These are phyloP conservation scores for Colletotrichum horii DNA, from an alignment of 2,329 filamentous ascomycete genomes.

Conservation along the genomic window DNA sequence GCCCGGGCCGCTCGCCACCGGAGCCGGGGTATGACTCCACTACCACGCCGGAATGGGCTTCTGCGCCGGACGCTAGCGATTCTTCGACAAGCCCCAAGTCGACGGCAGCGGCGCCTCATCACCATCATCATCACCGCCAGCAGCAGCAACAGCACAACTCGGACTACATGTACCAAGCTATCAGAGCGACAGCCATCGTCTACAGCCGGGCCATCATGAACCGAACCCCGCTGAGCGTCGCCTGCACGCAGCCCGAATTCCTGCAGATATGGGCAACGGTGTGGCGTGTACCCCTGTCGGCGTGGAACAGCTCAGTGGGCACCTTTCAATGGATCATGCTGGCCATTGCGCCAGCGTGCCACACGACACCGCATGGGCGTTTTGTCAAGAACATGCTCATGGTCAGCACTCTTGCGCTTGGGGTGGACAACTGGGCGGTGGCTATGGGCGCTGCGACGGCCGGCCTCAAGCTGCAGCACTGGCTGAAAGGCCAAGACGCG, in stretches of 20 bases:
- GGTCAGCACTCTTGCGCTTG: conserved; percentile 48
- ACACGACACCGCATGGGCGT: conserved; percentile 43
- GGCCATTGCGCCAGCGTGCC: conserved; percentile 44
- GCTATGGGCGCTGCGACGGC: conserved; percentile 39
- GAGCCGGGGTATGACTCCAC: conserved; percentile 8
- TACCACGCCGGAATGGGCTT: conserved; percentile 13
- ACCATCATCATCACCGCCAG: background rate
- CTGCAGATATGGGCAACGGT: conserved; percentile 49
- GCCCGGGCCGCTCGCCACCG: background rate
- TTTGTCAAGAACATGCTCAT: conserved; percentile 52
- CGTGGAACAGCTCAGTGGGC: conserved; percentile 52
- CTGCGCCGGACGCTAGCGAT: background rate
- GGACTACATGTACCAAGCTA: conserved; percentile 52
- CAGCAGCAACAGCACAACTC: conserved; percentile 23
- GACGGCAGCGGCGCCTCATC: background rate
- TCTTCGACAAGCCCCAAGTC: background rate
- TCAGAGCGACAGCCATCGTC: conserved; percentile 51
- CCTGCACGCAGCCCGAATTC: conserved; percentile 45
- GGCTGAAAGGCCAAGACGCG: conserved; percentile 36
- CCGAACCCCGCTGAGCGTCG: conserved; percentile 44
- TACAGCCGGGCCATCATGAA: conserved; percentile 51
- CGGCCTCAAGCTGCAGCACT: conserved; percentile 44
- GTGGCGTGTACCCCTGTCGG: conserved; percentile 51
- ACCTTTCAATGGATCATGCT: conserved; percentile 55
- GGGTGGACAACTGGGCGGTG: conserved; percentile 55